Evolutionary conservation across 805 yeast species (phyloP).

Genomic region (Candida sithepensis): DNA sequence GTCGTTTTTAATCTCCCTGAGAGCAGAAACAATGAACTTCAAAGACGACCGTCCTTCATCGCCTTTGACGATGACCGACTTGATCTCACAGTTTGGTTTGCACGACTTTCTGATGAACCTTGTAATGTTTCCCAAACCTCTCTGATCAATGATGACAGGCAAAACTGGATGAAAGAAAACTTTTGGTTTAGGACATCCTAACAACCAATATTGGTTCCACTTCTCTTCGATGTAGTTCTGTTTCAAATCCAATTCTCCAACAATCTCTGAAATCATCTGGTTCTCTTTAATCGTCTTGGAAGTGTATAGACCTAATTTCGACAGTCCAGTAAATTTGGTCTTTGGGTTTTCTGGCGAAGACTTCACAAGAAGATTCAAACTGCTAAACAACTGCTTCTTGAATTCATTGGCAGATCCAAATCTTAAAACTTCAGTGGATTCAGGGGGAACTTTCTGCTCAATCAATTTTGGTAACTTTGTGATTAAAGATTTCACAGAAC

Average conservation of each 20-base stretch:
- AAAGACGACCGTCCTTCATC: constrained; percentile 19
- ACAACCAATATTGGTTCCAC: constrained; percentile 69
- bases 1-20: constrained; percentile 53
- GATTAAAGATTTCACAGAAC: constrained; percentile 29
- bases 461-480: constrained; percentile 24
- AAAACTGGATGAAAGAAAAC: constrained; percentile 54
- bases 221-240: constrained; percentile 60
- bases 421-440: constrained; percentile 15
- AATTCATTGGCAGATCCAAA: constrained; percentile 20
- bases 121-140: constrained; percentile 71
- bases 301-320: constrained; percentile 61
- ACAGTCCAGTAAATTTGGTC: constrained; percentile 63
- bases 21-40: constrained; percentile 55
- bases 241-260: constrained; percentile 72
- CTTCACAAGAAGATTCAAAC: constrained; percentile 37
- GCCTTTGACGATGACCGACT: constrained; percentile 42
- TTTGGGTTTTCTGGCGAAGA: constrained; percentile 55
- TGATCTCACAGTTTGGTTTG: constrained; percentile 67
- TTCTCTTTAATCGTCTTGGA: constrained; percentile 39
- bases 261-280: constrained; percentile 53
- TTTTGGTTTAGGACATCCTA: constrained; percentile 66
- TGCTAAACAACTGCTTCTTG: constrained; percentile 16
- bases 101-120: constrained; percentile 77
- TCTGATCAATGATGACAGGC: constrained; percentile 72
- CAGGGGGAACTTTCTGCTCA: constrained; percentile 13